Evolutionary conservation across 139 green algal genomes (phyloP), one percentile per base, ranked within the genome.

Genomic region (Chlorella sp.): DNA sequence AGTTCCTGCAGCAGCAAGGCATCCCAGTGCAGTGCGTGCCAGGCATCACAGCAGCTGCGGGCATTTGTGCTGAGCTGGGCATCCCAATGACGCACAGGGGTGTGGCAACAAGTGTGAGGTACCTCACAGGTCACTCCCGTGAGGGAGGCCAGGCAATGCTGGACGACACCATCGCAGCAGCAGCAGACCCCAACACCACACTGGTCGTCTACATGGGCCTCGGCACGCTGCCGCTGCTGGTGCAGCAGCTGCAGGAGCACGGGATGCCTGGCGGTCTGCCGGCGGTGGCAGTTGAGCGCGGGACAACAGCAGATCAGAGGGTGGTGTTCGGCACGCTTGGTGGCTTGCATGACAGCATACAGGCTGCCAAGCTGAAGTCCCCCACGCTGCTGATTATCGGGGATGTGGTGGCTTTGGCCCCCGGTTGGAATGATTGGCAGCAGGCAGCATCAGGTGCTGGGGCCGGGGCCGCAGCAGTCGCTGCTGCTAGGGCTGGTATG

Each of bases 131-230:
- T 0, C 95, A 99, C 75, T 74, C 87, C 0, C 79, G 91, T 5
- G 93, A 97, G 70, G 91, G 88, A 23, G 92, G 89, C 5, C 74
- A 86, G 65, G 81, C 89, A 69, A 72, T 83, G 60, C 75, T 95
- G 55, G 88, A 89, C 33, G 30, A 32, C 3, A 75, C 42, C 23
- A 67, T 87, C 5, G 77, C 74, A 24, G 80, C 74, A 17, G 83
- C 76, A 6, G 88, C 87, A 3, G 93, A 98, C 80, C 83, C 86
- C 0, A 59, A 93, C 86, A 95, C 94, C 51, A 99, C 96, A 4
- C 89, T 98, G 2, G 90, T 99, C 0, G 87, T 99, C 2, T 99
- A 99, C 87, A 99, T 99, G 96, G 95, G 95, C 0, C 86, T 99
- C n/a, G 70, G 72, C 29, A 98, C 90, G 31, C 86, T 99, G 55